Percentiles rank a stretch among this genome's conserved stretches.
These are phyloP conservation scores for Colletotrichum phormii DNA, from an alignment of 2,329 filamentous ascomycete genomes.

Conservation along the genomic window DNA sequence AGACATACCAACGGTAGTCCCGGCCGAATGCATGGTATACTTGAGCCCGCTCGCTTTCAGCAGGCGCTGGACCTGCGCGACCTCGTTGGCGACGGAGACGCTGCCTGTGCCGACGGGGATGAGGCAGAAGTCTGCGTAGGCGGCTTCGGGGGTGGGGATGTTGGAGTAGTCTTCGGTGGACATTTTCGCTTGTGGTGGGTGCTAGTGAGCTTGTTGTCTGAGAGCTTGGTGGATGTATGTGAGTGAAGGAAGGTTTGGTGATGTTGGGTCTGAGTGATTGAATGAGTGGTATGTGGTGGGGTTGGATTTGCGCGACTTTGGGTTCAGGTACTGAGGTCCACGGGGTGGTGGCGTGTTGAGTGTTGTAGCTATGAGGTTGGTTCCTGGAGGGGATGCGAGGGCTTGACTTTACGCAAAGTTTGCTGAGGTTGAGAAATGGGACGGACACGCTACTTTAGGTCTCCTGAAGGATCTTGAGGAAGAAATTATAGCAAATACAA, in stretches of 20 bases:
- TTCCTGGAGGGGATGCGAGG: not conserved
- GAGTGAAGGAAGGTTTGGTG: not conserved
- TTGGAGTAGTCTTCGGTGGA: conserved; percentile 57
- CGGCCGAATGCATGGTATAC: conserved; percentile 92
- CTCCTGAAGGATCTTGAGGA: too few species aligned
- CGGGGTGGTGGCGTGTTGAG: not conserved
- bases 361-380: not conserved
- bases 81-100: conserved; percentile 82
- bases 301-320: not conserved
- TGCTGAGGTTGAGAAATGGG: not conserved
- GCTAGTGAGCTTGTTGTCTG: too few species aligned
- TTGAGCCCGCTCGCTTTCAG: conserved; percentile 83
- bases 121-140: conserved; percentile 91
- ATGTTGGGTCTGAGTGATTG: too few species aligned
- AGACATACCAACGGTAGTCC: conserved; percentile 86
- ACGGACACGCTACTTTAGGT: not conserved
- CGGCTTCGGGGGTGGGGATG: conserved; percentile 75
- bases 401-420: not conserved
- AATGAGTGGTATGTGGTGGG: not conserved
- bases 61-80: conserved; percentile 89
- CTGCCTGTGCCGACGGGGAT: conserved; percentile 87
- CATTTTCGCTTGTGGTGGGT: conserved; percentile 14
- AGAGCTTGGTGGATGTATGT: too few species aligned
- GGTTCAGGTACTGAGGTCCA: not conserved
- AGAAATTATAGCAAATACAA: not conserved